Evolutionary conservation across 306 rosid genomes (phyloP), one percentile per base, ranked within the genome.

Genomic region (Rosa multiflora): DNA sequence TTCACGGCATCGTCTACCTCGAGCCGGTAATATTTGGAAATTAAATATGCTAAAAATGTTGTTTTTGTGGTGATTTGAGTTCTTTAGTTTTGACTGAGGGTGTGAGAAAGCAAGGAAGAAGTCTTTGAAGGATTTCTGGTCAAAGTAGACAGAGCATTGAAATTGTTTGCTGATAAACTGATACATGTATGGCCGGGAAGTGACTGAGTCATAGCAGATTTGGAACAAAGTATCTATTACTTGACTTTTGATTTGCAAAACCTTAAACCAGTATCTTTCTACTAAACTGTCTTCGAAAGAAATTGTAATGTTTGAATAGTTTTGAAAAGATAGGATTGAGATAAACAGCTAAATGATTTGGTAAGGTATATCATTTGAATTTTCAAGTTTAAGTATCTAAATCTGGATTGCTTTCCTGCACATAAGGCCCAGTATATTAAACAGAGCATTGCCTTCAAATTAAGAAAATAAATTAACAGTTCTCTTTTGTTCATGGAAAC

Each of bases 1-100:
- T 91, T 56, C 97, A 89, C 49, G 92, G 94, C 61, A 85, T 85
- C 83, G 85, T 91, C 76, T 84, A 71, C 64, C 94, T 91, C n/a
- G 97, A 91, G 53, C 92, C 88, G 82, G 97, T 89, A 58, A 6
- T 5, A 43, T 43, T 6, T 43, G 1, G 46, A 6, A 5, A 5
- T 43, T 43, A 6, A 43, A 43, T 43, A 43, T 43, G 8, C 46
- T 43, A 1, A 43, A 43, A 43, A 5, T 43, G 8, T 5, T 43
- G 46, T 43, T 43, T 43, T 43, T 43, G 8, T 43, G 46, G 46
- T 43, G 46, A 43, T 32, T 32, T 32, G 35, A 32, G 35, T 32
- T 32, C 35, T 32, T 32, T 32, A 32, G 35, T 32, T 32, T 32
- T 32, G 35, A 32, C 15, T 48, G 52, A 48, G 10, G 7, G 23